Conservation (phyloP, 2,329 filamentous ascomycete species). For the Geosmithia flava region DNA sequence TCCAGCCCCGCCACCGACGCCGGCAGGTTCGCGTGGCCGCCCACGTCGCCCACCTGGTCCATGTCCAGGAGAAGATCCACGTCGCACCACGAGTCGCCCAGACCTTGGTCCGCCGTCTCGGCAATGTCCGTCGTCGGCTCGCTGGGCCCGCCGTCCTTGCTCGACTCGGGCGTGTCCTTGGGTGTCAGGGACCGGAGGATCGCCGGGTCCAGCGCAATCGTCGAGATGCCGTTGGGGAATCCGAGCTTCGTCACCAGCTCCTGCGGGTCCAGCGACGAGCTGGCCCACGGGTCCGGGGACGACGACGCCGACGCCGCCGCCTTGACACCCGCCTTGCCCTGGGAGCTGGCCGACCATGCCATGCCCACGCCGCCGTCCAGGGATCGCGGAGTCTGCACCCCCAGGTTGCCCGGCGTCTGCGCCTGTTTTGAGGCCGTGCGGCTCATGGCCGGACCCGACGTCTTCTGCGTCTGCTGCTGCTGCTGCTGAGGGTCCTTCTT, state of each 20-base stretch:
- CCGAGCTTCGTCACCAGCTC: slow-evolving; percentile 19
- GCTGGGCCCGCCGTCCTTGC: slow-evolving; percentile 45
- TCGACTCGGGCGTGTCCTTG: slow-evolving; percentile 53
- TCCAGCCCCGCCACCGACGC: neutral
- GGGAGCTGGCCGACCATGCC: slow-evolving; percentile 35
- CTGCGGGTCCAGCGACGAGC: slow-evolving; percentile 39
- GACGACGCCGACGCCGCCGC: slow-evolving; percentile 17
- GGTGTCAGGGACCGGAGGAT: slow-evolving; percentile 44
- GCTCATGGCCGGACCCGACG: slow-evolving; percentile 23
- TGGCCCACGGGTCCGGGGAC: slow-evolving; percentile 20
- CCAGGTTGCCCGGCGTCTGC: slow-evolving; percentile 29
- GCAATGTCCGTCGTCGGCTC: slow-evolving; percentile 54
- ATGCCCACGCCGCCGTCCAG: slow-evolving; percentile 28
- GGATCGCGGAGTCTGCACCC: slow-evolving; percentile 37
- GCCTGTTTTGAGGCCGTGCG: slow-evolving; percentile 32
- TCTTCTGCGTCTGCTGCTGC: slow-evolving; percentile 5
- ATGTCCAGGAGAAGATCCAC: slow-evolving; percentile 30
- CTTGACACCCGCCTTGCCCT: slow-evolving; percentile 13
- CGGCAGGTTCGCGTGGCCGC: neutral
- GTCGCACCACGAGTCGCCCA: slow-evolving; percentile 35
- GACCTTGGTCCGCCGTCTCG: slow-evolving; percentile 4
- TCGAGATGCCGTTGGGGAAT: slow-evolving; percentile 21
- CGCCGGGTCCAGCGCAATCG: slow-evolving; percentile 38
- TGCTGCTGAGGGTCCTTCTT: slow-evolving; percentile 18
- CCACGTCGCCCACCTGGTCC: slow-evolving; percentile 17